A percentile compares a stretch with the other conserved stretches of the same genome.
Evolutionary conservation across 2,329 filamentous ascomycete species (phyloP).

Genomic region (Atkinsonella texensis): DNA sequence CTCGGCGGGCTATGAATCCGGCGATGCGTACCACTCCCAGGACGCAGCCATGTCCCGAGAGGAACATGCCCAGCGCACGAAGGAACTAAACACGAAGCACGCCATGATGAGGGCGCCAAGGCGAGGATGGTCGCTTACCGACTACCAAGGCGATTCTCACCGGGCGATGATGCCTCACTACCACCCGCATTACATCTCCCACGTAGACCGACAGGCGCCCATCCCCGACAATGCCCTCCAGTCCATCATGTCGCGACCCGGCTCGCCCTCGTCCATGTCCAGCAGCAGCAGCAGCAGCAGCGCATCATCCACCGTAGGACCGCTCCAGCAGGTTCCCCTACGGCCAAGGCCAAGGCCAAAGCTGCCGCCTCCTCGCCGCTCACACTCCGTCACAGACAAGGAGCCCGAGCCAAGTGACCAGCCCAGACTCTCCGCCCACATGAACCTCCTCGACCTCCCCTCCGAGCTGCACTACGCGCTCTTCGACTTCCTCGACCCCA

Average conservation of each 20-base stretch:
- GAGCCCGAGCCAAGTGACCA: slow-evolving; percentile 41
- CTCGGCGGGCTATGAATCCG: slow-evolving; percentile 13
- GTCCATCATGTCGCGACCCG: slow-evolving; percentile 5
- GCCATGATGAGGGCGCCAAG: slow-evolving; percentile 27
- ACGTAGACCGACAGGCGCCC: slow-evolving; percentile 16
- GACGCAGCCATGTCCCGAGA: slow-evolving; percentile 23
- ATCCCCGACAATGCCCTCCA: slow-evolving; percentile 23
- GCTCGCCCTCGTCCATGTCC: slow-evolving; percentile 3
- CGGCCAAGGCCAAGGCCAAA: slow-evolving; percentile 16
- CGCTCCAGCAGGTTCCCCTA: slow-evolving; percentile 13
- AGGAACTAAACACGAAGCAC: slow-evolving; percentile 25
- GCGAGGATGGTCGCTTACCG: slow-evolving; percentile 35
- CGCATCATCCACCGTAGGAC: slow-evolving; percentile 7
- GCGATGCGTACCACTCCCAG: slow-evolving; percentile 10
- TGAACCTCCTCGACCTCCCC: slow-evolving; percentile 41
- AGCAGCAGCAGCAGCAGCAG: neutral
- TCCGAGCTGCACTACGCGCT: slow-evolving; percentile 47
- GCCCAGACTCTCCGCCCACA: slow-evolving; percentile 32
- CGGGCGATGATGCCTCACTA: slow-evolving; percentile 5
- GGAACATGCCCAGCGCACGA: slow-evolving; percentile 27
- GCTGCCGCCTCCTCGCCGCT: slow-evolving; percentile 38
- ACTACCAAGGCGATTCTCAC: slow-evolving; percentile 25
- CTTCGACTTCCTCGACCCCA: slow-evolving; percentile 51
- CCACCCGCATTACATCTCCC: slow-evolving; percentile 9
- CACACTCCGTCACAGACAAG: slow-evolving; percentile 49